Conservation (phyloP, 176 grass and related monocot species). For the Panicum miliaceum region DNA sequence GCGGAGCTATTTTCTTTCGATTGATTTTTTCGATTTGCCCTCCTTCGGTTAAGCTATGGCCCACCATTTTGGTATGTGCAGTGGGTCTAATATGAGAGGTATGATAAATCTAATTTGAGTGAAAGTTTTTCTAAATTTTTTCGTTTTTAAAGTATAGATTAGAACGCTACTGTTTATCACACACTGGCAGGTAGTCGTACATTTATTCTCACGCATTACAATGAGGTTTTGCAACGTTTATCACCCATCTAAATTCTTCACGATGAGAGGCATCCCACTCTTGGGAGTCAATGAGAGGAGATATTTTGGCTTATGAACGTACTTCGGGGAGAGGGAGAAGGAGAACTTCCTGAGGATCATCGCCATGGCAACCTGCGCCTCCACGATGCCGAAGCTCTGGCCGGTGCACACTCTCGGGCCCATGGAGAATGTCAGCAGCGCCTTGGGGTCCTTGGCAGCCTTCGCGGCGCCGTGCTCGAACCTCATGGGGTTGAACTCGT, state of each 20-base stretch:
- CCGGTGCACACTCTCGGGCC: constrained; percentile 58
- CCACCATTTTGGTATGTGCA: no score
- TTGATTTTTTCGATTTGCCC: no score
- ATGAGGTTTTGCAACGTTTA: background rate
- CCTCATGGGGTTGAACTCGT: constrained; percentile 63
- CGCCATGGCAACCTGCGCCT: constrained; percentile 42
- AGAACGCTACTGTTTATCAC: no score
- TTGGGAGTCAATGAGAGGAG: constrained; percentile 43
- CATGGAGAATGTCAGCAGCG: constrained; percentile 48
- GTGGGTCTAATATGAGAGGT: no score
- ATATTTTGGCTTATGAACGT: constrained; percentile 52
- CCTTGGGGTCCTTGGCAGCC: constrained; percentile 41
- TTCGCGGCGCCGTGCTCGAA: constrained; percentile 38
- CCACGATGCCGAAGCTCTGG: constrained; percentile 59
- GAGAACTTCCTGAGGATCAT: constrained; percentile 61
- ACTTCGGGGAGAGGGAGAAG: constrained; percentile 51
- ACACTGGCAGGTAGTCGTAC: no score
- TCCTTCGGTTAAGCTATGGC: no score
- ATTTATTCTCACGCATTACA: background rate
- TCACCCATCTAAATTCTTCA: constrained; percentile 2
- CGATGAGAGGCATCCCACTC: constrained; percentile 54
- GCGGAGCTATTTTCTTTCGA: no score
- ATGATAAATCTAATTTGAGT: no score
- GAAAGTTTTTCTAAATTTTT: no score
- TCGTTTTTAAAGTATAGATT: no score